Evolutionary conservation across 139 green algal species (phyloP).

Genomic region (Tetraselmis chui): DNA sequence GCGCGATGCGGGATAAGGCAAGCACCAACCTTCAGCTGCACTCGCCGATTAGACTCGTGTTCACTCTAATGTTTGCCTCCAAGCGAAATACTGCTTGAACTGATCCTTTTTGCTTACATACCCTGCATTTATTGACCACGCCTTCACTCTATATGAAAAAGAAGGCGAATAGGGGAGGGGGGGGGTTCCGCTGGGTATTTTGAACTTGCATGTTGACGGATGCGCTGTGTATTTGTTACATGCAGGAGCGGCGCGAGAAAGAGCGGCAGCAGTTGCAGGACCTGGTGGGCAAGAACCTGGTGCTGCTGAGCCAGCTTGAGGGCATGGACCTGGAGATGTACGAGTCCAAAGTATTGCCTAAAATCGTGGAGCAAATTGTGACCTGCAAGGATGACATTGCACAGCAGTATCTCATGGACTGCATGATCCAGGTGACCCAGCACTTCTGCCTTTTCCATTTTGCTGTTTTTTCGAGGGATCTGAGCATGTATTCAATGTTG

Average conservation of each 20-base stretch:
- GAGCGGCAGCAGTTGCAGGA: constrained; percentile 88
- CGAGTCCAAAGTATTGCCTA: constrained; percentile 46
- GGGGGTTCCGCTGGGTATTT: no score
- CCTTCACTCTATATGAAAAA: no score
- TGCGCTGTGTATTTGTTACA: no score
- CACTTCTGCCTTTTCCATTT: no score
- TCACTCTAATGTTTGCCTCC: constrained; percentile 20
- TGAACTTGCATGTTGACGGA: no score
- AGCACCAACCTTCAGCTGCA: neutral
- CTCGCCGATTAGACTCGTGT: neutral
- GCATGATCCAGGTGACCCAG: constrained; percentile 50
- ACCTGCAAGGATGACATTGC: constrained; percentile 94
- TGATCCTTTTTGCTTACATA: no score
- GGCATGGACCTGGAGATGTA: constrained; percentile 87
- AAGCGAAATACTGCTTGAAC: no score
- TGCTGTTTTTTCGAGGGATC: no score
- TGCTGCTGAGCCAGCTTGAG: constrained; percentile 89
- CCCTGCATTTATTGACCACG: no score
- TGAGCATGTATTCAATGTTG: no score
- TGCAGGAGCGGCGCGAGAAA: constrained; percentile 61
- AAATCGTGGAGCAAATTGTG: constrained; percentile 74
- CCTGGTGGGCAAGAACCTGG: constrained; percentile 96
- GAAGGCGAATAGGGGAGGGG: no score
- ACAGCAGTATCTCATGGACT: constrained; percentile 98
- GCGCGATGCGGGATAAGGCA: constrained; percentile 2